These are phyloP conservation scores for Pseudocercospora musae DNA, from an alignment of 2,329 filamentous ascomycete species.

Conservation along the genomic window DNA sequence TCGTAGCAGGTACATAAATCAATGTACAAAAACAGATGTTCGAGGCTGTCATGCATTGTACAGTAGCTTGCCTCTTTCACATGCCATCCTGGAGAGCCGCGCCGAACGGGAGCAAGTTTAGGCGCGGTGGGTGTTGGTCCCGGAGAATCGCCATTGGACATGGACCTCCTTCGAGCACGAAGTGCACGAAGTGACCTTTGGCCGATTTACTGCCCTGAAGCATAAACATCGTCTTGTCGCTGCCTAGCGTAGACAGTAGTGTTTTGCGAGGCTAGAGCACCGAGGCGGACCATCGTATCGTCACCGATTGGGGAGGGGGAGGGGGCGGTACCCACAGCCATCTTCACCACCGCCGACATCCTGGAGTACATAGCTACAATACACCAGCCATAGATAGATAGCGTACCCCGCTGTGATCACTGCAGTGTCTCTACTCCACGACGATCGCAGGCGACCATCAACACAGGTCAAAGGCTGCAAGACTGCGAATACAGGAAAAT, in stretches of 20 bases:
- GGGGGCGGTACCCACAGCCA: neutral
- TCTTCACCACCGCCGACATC: neutral
- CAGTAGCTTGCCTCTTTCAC: constrained; percentile 3
- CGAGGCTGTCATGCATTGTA: neutral
- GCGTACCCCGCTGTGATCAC: neutral
- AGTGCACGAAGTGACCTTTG: neutral
- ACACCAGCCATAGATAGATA: neutral
- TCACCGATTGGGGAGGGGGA: neutral
- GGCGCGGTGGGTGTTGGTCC: neutral
- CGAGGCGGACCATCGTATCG: neutral
- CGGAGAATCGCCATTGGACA: neutral
- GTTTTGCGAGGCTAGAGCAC: neutral
- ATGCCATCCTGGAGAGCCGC: constrained; percentile 4
- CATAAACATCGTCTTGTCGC: neutral
- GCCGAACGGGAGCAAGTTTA: neutral
- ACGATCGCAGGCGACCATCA: neutral
- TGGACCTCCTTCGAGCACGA: neutral
- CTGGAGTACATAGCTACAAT: neutral
- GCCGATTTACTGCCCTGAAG: too few species aligned
- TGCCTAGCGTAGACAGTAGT: too few species aligned
- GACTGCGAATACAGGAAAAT: neutral
- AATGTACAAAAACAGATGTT: neutral
- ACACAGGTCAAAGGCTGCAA: neutral
- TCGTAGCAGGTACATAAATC: constrained; percentile 1
- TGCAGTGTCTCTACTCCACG: neutral